Percentiles rank a stretch among this genome's conserved stretches.
These are phyloP conservation scores for Verticillium alfalfae DNA, from an alignment of 2,329 filamentous ascomycete genomes.

Conservation along the genomic window DNA sequence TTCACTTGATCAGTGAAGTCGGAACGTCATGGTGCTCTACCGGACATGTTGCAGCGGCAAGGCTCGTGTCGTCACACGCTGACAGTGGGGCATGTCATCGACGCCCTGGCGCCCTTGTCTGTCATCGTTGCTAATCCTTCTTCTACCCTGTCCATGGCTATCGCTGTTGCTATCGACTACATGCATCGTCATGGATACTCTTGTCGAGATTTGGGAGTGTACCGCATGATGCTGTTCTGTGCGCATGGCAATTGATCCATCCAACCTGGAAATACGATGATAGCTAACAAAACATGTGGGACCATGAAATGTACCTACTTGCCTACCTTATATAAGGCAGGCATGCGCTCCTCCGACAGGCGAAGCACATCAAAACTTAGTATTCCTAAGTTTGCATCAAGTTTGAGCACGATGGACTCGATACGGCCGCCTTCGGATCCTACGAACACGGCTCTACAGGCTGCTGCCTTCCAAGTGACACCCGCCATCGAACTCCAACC, in stretches of 20 bases:
- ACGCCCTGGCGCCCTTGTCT: not conserved
- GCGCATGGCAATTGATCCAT: not conserved
- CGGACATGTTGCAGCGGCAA: too few species aligned
- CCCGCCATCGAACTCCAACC: slow-evolving; percentile 1
- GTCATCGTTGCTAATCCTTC: too few species aligned
- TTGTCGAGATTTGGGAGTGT: not conserved
- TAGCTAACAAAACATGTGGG: too few species aligned
- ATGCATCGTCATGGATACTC: not conserved
- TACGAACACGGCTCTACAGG: not conserved
- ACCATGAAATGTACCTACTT: too few species aligned
- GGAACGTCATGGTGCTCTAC: too few species aligned
- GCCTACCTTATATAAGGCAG: not conserved
- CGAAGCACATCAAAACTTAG: not conserved
- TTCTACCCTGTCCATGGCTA: too few species aligned
- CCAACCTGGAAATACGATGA: too few species aligned
- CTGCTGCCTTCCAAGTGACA: not conserved
- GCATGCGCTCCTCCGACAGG: not conserved
- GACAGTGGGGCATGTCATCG: not conserved
- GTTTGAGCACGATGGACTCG: not conserved
- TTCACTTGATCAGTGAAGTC: too few species aligned
- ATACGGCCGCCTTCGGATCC: not conserved
- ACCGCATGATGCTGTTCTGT: not conserved
- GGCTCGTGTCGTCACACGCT: not conserved
- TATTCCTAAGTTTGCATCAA: too few species aligned
- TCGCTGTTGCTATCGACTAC: too few species aligned